These are phyloP conservation scores for Kernera saxatilis DNA, from an alignment of 345 rosid genomes.

Conservation along the genomic window DNA sequence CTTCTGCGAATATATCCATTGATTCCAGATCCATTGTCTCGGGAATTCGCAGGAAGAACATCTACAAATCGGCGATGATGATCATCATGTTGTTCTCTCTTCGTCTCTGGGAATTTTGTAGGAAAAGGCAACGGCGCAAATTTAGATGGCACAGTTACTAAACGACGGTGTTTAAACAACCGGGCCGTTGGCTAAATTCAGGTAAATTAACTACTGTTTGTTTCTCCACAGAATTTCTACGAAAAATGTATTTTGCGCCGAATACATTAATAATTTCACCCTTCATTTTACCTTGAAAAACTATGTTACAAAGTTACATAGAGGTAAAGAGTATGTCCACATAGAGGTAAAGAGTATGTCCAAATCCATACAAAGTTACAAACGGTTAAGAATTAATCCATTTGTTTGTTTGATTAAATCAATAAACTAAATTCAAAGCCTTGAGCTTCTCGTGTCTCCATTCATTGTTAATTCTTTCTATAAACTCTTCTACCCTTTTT, in stretches of 20 bases:
- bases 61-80: not conserved
- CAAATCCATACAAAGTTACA: not conserved
- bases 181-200: constrained; percentile 5
- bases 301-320: not conserved
- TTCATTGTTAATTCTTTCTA: constrained; percentile 44
- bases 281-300: not conserved
- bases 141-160: constrained; percentile 22
- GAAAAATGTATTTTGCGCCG: not conserved
- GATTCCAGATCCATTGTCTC: constrained; percentile 19
- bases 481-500: constrained; percentile 58
- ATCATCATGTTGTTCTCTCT: not conserved
- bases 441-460: constrained; percentile 51
- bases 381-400: not conserved
- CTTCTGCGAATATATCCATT: constrained; percentile 12
- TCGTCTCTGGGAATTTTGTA: not conserved
- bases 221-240: not conserved
- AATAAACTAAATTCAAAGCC: constrained; percentile 22
- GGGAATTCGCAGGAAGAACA: not conserved
- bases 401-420: not conserved
- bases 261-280: not conserved
- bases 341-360: not conserved
- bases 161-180: constrained; percentile 18
- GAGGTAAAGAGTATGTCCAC: not conserved
- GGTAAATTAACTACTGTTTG: not conserved
- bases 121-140: not conserved